Conservation (phyloP, 2,329 filamentous ascomycete species). For the Paramyrothecium roridum region DNA sequence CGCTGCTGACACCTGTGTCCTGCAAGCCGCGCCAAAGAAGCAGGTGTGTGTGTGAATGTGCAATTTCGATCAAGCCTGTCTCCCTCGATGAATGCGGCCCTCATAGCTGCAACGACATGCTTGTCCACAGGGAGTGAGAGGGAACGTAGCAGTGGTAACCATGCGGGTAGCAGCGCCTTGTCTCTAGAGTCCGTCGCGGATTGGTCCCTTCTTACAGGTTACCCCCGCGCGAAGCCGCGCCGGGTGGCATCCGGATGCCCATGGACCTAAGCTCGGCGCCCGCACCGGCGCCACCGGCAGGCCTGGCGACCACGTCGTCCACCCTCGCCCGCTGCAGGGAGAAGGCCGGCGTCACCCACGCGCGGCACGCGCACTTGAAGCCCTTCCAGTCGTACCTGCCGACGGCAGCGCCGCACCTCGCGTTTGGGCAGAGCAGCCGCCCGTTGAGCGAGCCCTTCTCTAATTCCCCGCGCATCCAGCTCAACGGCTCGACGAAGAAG, state of each 20-base stretch:
- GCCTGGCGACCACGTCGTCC: constrained; percentile 55
- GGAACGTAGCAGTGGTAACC: background rate
- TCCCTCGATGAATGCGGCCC: too few relatives aligned
- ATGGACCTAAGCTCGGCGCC: constrained; percentile 22
- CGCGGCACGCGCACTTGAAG: constrained; percentile 84
- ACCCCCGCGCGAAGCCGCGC: constrained; percentile 26
- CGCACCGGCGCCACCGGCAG: constrained; percentile 12
- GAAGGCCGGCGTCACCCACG: constrained; percentile 90
- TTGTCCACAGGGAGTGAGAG: background rate
- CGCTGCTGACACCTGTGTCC: background rate
- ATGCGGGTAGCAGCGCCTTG: background rate
- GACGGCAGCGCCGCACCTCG: constrained; percentile 75
- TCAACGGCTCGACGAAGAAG: constrained; percentile 85
- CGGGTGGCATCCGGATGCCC: constrained; percentile 56
- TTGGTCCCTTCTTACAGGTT: constrained; percentile 22
- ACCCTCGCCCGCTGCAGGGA: constrained; percentile 79
- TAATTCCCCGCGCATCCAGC: constrained; percentile 88
- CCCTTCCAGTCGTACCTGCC: constrained; percentile 97
- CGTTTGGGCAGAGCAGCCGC: constrained; percentile 76
- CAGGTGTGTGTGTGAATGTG: background rate
- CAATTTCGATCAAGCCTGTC: too few relatives aligned
- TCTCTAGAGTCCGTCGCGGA: too few relatives aligned
- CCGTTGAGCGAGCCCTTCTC: constrained; percentile 81
- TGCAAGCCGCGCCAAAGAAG: background rate
- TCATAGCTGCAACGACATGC: too few relatives aligned